These are phyloP conservation scores for Sarocladium brachiariae DNA, from an alignment of 2,329 filamentous ascomycete genomes.

Conservation along the genomic window DNA sequence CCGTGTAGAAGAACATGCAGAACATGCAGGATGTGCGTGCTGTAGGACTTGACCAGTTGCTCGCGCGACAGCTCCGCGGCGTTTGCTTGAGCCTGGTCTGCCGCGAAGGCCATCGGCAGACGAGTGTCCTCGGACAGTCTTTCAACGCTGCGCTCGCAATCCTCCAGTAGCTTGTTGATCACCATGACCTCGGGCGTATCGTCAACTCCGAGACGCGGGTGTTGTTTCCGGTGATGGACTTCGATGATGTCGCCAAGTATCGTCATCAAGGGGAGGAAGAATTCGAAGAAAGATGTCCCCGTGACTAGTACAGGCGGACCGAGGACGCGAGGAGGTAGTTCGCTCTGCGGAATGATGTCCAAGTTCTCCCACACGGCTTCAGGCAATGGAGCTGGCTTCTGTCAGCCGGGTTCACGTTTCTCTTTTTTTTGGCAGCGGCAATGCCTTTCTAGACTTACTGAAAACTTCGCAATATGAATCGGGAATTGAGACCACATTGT, in stretches of 20 bases:
- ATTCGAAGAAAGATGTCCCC: slow-evolving; percentile 41
- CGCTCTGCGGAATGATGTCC: slow-evolving; percentile 22
- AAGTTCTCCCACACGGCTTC: slow-evolving; percentile 34
- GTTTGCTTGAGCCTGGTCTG: not conserved
- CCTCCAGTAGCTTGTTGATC: slow-evolving; percentile 29
- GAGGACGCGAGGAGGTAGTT: slow-evolving; percentile 25
- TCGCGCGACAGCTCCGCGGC: slow-evolving; percentile 23
- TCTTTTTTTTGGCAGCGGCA: no score
- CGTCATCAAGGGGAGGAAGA: slow-evolving; percentile 41
- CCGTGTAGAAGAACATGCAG: slow-evolving; percentile 40
- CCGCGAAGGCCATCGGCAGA: not conserved
- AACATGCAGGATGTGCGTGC: slow-evolving; percentile 40
- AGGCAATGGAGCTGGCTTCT: slow-evolving; percentile 27
- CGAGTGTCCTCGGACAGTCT: slow-evolving; percentile 14
- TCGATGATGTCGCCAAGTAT: slow-evolving; percentile 43
- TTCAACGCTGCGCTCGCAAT: slow-evolving; percentile 32
- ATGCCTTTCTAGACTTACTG: slow-evolving; percentile 16
- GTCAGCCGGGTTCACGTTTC: not conserved
- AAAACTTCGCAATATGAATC: slow-evolving; percentile 39
- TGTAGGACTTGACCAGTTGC: slow-evolving; percentile 38
- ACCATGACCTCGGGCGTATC: slow-evolving; percentile 26
- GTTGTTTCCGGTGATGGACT: slow-evolving; percentile 34
- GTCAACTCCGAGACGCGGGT: slow-evolving; percentile 33
- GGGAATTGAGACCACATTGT: slow-evolving; percentile 34
- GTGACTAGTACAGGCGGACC: slow-evolving; percentile 33